Evolutionary conservation across 495 filamentous ascomycete species (phyloP).

Genomic region (Glarea lozoyensis): DNA sequence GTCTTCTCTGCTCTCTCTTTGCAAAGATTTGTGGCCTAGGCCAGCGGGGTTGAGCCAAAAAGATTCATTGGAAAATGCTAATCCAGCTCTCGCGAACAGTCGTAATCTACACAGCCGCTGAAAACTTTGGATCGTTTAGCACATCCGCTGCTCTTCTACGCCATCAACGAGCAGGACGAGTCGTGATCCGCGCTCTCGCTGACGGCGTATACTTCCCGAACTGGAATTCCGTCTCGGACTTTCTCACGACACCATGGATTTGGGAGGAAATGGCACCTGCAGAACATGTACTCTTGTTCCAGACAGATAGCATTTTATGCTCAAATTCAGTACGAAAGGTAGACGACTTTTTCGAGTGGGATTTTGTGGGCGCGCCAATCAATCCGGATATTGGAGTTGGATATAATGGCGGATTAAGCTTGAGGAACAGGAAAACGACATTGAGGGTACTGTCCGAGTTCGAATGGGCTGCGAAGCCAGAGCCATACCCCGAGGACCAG

Average conservation of each 20-base stretch:
- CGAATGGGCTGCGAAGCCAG: constrained; percentile 1
- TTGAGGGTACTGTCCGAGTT: constrained; percentile 11
- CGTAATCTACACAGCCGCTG: constrained; percentile 19
- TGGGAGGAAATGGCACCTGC: constrained; percentile 16
- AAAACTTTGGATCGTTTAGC: constrained; percentile 12
- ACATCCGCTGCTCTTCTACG: constrained; percentile 9
- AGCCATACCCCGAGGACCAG: constrained; percentile 14
- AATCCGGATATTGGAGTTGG: constrained; percentile 2
- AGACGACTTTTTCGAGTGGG: constrained; percentile 20
- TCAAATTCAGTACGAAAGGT: constrained; percentile 9
- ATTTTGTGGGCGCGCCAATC: constrained; percentile 20
- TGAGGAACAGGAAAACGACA: constrained; percentile 15
- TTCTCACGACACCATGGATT: constrained; percentile 14
- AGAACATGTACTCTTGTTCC: constrained; percentile 17
- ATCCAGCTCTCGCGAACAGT: no score
- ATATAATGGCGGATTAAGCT: constrained; percentile 18
- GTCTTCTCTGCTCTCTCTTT: no score
- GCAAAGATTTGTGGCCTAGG: no score
- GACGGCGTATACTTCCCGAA: constrained; percentile 11
- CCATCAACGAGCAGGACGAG: background rate
- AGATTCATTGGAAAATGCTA: no score
- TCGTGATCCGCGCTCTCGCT: constrained; percentile 10
- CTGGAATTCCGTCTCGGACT: constrained; percentile 13
- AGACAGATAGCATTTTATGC: constrained; percentile 16
- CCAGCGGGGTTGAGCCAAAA: no score